These are phyloP conservation scores for Ceratobasidium sp. DNA, from an alignment of 1,284 basidiomycete genomes.

Conservation along the genomic window DNA sequence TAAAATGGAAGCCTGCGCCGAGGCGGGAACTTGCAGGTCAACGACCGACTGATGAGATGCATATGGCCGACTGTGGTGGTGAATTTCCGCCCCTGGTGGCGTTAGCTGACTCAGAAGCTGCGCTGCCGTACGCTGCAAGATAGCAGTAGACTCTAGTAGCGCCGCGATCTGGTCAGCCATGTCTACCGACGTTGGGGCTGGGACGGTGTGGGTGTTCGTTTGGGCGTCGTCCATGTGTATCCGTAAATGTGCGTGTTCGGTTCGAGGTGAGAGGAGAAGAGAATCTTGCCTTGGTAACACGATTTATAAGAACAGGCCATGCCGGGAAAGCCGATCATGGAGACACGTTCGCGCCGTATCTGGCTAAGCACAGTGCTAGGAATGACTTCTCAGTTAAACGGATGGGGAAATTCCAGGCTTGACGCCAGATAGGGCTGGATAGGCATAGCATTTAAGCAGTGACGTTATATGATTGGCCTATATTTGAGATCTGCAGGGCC, in stretches of 20 bases:
- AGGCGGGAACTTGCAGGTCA: background rate
- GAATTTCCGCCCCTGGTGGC: background rate
- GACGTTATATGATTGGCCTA: background rate
- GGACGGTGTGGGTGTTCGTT: background rate
- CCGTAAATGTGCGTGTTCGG: background rate
- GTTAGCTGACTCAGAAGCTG: background rate
- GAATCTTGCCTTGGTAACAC: background rate
- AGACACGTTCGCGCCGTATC: background rate
- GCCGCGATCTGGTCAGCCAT: background rate
- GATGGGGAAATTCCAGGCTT: background rate
- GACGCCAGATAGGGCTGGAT: too few relatives aligned
- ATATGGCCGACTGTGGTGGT: background rate
- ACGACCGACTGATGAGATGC: background rate
- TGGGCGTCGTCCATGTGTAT: constrained; percentile 10
- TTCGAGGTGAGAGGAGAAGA: background rate
- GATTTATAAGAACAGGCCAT: background rate
- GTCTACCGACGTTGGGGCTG: background rate
- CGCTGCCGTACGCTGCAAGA: background rate
- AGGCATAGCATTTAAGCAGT: background rate
- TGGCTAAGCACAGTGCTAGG: background rate
- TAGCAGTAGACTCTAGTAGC: background rate
- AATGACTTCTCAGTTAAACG: background rate
- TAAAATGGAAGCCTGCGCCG: background rate
- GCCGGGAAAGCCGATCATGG: constrained; percentile 9
- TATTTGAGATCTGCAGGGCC: background rate